Conservation (phyloP, 257 asterid species). For the Nicotiana undulata region DNA sequence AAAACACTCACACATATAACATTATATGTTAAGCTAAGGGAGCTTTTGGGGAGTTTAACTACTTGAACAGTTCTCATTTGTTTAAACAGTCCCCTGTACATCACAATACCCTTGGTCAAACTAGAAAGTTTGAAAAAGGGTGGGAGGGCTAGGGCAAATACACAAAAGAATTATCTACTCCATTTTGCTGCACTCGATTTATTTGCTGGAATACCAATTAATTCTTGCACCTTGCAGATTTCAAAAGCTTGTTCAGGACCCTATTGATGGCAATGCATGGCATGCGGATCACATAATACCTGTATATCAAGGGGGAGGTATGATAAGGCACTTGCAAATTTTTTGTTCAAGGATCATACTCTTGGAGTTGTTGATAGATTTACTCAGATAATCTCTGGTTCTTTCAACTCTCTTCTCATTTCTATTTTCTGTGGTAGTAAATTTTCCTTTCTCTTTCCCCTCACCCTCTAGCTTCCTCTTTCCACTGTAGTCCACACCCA, state of each 20-base stretch:
- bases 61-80: neutral
- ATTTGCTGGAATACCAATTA: neutral
- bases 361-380: neutral
- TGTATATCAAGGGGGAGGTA: conserved; percentile 92
- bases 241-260: conserved; percentile 64
- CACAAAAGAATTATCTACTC: neutral
- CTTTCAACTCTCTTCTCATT: neutral
- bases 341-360: neutral
- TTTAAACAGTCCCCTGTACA: neutral
- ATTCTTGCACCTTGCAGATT: conserved; percentile 35
- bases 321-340: conserved; percentile 3
- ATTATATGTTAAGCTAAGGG: neutral
- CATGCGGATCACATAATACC: conserved; percentile 96
- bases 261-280: conserved; percentile 93
- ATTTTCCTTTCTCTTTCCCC: neutral
- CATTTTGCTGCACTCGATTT: neutral
- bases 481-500: neutral
- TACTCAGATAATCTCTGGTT: neutral
- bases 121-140: neutral
- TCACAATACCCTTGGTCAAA: neutral
- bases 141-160: neutral
- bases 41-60: neutral
- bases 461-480: neutral
- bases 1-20: neutral
- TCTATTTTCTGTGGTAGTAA: neutral